phyloP scores from a whole-genome alignment of 2,329 filamentous ascomycete genomes.

The Diaporthe destruens region DNA sequence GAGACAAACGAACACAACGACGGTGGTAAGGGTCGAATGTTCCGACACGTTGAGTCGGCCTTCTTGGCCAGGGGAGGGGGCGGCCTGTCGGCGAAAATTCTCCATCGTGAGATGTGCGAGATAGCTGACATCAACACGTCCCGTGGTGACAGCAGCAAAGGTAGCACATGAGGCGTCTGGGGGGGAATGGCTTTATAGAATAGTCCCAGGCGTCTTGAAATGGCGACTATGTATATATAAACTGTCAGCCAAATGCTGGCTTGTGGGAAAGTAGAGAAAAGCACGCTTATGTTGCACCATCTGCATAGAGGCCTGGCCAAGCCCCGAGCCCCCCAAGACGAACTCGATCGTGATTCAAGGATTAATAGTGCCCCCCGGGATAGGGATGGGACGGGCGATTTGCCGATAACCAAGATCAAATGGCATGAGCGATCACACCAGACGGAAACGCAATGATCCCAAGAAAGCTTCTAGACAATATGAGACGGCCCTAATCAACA shows the following conservation, averaged over 20 bases:
- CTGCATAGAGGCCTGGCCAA: background rate
- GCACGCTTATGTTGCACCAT: background rate
- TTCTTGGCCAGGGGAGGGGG: conserved; percentile 7
- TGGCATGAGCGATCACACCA: conserved; percentile 18
- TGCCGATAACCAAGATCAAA: conserved; percentile 17
- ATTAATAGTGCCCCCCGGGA: conserved; percentile 13
- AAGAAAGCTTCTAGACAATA: conserved; percentile 21
- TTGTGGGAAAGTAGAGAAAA: background rate
- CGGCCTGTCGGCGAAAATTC: background rate
- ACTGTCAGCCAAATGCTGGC: background rate
- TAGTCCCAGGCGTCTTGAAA: background rate
- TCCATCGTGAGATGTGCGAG: background rate
- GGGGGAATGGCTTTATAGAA: background rate
- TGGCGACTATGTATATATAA: conserved; percentile 1
- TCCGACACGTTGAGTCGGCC: conserved; percentile 9
- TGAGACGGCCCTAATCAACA: conserved; percentile 24
- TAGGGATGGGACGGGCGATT: background rate
- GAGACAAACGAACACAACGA: conserved; percentile 29
- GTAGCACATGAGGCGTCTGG: background rate
- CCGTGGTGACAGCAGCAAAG: background rate
- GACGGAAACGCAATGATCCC: conserved; percentile 12
- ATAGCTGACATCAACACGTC: background rate
- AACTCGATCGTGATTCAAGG: conserved; percentile 14
- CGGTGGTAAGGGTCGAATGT: conserved; percentile 10
- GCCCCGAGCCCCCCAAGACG: background rate